phyloP scores from a whole-genome alignment of 768 basidiomycete species.

The Xerocomellus chrysenteron region DNA sequence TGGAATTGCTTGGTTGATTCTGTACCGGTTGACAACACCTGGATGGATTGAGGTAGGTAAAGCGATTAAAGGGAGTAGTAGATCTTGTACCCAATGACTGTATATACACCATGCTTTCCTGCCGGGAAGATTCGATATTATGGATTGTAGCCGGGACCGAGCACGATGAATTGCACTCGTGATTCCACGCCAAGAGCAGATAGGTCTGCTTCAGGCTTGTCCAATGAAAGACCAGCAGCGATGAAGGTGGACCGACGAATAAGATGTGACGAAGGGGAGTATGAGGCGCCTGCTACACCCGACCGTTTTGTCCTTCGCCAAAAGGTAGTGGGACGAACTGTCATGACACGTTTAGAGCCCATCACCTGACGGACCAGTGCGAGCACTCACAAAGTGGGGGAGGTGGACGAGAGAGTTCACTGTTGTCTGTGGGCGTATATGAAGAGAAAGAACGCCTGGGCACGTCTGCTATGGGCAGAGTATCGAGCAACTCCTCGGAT shows the following conservation, averaged over 20 bases:
- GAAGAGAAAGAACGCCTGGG: conserved; percentile 19
- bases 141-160: conserved; percentile 38
- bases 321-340: conserved; percentile 81
- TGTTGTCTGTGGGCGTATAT: conserved; percentile 7
- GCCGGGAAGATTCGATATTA: conserved; percentile 10
- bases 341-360: not conserved
- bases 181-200: conserved; percentile 64
- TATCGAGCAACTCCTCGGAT: not conserved
- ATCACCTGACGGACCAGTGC: not conserved
- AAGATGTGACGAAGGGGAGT: conserved; percentile 71
- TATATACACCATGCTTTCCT: conserved; percentile 21
- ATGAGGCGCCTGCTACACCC: conserved; percentile 67
- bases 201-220: conserved; percentile 57
- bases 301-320: conserved; percentile 74
- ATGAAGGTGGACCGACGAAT: conserved; percentile 78
- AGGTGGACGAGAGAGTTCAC: conserved; percentile 56
- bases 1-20: conserved; percentile 17
- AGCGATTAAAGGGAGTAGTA: not conserved
- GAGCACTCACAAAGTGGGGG: conserved; percentile 60
- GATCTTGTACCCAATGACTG: conserved; percentile 10
- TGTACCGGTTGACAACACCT: conserved; percentile 10
- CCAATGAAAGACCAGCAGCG: conserved; percentile 70
- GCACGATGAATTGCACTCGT: conserved; percentile 42
- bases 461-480: conserved; percentile 3
- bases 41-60: conserved; percentile 1